These are phyloP conservation scores for Biscogniauxia sp. DNA, from an alignment of 2,329 filamentous ascomycete species.

Conservation along the genomic window DNA sequence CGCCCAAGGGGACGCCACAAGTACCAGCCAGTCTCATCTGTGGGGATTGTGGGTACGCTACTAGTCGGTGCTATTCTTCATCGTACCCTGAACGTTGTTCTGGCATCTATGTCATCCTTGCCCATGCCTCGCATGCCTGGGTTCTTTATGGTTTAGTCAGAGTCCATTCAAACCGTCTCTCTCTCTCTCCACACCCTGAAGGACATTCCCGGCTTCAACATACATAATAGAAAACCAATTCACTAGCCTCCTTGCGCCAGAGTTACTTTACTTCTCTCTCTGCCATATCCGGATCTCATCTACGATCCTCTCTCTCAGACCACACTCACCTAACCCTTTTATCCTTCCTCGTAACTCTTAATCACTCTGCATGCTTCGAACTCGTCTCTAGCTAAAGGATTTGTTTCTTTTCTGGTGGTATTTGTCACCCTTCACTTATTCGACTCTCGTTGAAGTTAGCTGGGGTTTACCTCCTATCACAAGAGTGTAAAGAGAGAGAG, in stretches of 20 bases:
- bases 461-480: background rate
- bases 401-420: background rate
- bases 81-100: constrained; percentile 30
- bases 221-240: constrained; percentile 32
- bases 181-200: constrained; percentile 32
- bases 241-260: constrained; percentile 26
- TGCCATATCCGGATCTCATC: background rate
- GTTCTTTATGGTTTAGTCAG: constrained; percentile 39
- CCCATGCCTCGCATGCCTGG: constrained; percentile 37
- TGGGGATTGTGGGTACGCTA: constrained; percentile 26
- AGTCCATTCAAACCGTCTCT: constrained; percentile 32
- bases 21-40: constrained; percentile 26
- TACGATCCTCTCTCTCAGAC: background rate
- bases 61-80: constrained; percentile 18
- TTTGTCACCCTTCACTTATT: background rate
- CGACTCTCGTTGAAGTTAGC: background rate
- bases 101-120: constrained; percentile 35
- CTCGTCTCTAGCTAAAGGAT: background rate
- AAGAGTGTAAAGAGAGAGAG: background rate
- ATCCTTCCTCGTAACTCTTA: background rate
- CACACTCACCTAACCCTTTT: background rate
- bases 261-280: constrained; percentile 17
- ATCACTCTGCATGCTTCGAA: background rate
- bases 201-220: constrained; percentile 31
- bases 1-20: constrained; percentile 25